A percentile compares a stretch with the other conserved stretches of the same genome.
Conservation (phyloP, 2,329 filamentous ascomycete species). For the Ophidiomyces ophidiicola region DNA sequence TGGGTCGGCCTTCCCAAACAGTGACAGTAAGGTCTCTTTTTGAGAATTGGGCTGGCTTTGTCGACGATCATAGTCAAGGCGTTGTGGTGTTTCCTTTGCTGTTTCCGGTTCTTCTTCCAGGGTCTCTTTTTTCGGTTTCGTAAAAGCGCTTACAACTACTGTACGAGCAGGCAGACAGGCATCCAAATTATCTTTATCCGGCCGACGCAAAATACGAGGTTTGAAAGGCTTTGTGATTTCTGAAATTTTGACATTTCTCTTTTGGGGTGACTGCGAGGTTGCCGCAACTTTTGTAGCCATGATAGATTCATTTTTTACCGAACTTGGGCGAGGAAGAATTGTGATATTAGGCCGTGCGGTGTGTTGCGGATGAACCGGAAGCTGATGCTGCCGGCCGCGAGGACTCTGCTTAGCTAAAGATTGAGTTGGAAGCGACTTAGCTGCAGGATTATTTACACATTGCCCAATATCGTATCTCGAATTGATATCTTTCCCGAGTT, state of each 20-base stretch:
- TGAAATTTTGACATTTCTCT: conserved; percentile 20
- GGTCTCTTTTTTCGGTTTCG: conserved; percentile 15
- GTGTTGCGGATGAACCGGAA: background rate
- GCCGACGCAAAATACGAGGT: conserved; percentile 42
- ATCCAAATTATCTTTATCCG: conserved; percentile 29
- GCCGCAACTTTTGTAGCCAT: background rate
- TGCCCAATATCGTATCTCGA: too few relatives aligned
- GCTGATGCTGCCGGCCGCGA: background rate
- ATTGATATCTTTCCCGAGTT: too few relatives aligned
- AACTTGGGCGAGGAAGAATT: conserved; percentile 28
- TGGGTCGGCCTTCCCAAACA: conserved; percentile 44
- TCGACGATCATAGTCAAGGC: conserved; percentile 25
- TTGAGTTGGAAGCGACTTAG: background rate
- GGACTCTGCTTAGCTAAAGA: background rate
- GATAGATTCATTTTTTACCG: conserved; percentile 20
- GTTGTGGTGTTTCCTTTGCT: conserved; percentile 16
- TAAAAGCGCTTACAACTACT: conserved; percentile 18
- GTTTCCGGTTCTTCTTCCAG: conserved; percentile 11
- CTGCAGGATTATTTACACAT: background rate
- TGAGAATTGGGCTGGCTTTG: conserved; percentile 36
- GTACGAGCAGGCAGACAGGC: conserved; percentile 21
- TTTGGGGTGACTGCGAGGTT: conserved; percentile 10
- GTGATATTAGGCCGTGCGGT: conserved; percentile 19
- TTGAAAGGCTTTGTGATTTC: conserved; percentile 38
- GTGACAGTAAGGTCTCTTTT: conserved; percentile 44